Evolutionary conservation across 768 basidiomycete species (phyloP).

Genomic region (Rhizopogon vulgaris): DNA sequence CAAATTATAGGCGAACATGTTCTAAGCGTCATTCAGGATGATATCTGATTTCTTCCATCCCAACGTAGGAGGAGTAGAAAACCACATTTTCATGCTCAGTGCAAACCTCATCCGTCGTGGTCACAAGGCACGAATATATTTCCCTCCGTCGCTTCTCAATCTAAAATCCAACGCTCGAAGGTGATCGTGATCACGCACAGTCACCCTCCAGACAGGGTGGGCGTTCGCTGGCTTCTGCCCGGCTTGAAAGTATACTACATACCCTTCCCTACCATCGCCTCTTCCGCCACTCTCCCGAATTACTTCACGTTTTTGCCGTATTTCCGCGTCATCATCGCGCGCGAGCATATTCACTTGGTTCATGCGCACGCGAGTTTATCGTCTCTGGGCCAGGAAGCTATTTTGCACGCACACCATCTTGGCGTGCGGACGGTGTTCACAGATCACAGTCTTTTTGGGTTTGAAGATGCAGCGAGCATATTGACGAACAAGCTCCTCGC

Average conservation of each 20-base stretch:
- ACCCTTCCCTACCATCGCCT: conserved; percentile 82
- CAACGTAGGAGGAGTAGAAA: conserved; percentile 91
- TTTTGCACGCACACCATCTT: conserved; percentile 83
- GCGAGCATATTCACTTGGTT: conserved; percentile 81
- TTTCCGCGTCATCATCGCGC: conserved; percentile 78
- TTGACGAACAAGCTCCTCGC: conserved; percentile 93
- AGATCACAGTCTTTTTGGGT: conserved; percentile 94
- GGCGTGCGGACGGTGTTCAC: conserved; percentile 91
- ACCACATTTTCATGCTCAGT: conserved; percentile 90
- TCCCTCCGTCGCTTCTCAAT: background rate
- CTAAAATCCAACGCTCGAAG: conserved; percentile 29
- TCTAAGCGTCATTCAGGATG: conserved; percentile 51
- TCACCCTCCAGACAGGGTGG: conserved; percentile 79
- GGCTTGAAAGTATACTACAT: conserved; percentile 92
- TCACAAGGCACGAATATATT: conserved; percentile 58
- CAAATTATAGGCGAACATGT: background rate
- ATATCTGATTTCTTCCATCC: conserved; percentile 97
- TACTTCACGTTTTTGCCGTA: conserved; percentile 92
- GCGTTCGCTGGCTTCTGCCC: conserved; percentile 84
- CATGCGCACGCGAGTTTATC: conserved; percentile 93
- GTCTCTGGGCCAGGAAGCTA: conserved; percentile 86
- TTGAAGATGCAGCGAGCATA: conserved; percentile 95
- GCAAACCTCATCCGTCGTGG: conserved; percentile 75
- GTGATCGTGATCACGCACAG: conserved; percentile 95
- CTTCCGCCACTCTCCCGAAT: conserved; percentile 90